Percentiles rank a stretch among this genome's conserved stretches.
phyloP scores from a whole-genome alignment of 129 eudicot species.

The Ambrosia artemisiifolia region DNA sequence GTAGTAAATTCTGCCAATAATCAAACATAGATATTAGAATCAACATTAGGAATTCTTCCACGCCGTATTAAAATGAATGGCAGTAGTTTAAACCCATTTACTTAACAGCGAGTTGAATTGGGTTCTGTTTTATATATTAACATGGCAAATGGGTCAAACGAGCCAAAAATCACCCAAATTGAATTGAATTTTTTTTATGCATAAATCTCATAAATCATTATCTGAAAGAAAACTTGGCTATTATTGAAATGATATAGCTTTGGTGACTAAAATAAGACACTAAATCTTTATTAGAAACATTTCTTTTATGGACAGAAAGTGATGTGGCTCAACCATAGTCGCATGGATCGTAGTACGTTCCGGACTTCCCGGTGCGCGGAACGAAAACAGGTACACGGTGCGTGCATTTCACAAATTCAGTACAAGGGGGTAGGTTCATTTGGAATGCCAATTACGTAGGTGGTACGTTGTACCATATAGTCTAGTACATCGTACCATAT shows the following conservation, averaged over 20 bases:
- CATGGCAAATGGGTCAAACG: not conserved
- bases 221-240: not conserved
- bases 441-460: not conserved
- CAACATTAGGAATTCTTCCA: not conserved
- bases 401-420: not conserved
- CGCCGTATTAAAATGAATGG: not conserved
- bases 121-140: not conserved
- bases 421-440: not conserved
- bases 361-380: not conserved
- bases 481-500: too few relatives aligned
- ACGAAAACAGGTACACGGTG: too few relatives aligned
- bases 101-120: not conserved
- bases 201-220: not conserved
- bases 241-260: not conserved
- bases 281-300: not conserved
- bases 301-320: not conserved
- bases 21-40: not conserved
- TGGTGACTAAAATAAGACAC: not conserved
- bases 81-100: not conserved
- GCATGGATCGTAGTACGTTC: not conserved
- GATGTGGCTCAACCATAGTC: not conserved
- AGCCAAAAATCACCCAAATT: not conserved
- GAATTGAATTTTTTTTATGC: not conserved
- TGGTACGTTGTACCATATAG: not conserved
- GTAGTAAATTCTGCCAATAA: conserved; percentile 56